These are phyloP conservation scores for Hypoxylon rubiginosum DNA, from an alignment of 2,329 filamentous ascomycete genomes.

Conservation along the genomic window DNA sequence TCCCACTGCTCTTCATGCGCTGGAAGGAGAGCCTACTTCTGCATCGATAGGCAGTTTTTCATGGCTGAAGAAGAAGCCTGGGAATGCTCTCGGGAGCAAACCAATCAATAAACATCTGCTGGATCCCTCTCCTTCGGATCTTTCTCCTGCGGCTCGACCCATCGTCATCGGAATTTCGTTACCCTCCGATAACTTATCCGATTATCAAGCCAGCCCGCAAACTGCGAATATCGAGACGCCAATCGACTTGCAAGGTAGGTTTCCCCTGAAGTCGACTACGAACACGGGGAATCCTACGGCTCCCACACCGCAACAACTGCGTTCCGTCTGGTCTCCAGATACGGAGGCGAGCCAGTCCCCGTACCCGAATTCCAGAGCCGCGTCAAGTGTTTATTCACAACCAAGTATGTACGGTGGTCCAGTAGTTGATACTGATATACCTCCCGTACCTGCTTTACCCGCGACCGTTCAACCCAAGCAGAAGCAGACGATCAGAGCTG, in stretches of 20 bases:
- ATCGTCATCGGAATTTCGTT: slow-evolving; percentile 80
- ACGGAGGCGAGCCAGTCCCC: slow-evolving; percentile 65
- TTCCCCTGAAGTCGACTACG: slow-evolving; percentile 40
- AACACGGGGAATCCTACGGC: slow-evolving; percentile 40
- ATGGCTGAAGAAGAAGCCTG: slow-evolving; percentile 64
- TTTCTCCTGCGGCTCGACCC: slow-evolving; percentile 77
- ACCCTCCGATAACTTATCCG: slow-evolving; percentile 64
- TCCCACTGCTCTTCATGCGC: slow-evolving; percentile 69
- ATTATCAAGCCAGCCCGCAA: slow-evolving; percentile 65
- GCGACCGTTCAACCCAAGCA: slow-evolving; percentile 56
- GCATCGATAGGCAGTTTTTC: slow-evolving; percentile 70
- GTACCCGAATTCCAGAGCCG: slow-evolving; percentile 58
- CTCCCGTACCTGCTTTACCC: slow-evolving; percentile 73
- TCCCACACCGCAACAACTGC: slow-evolving; percentile 55
- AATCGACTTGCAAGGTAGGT: slow-evolving; percentile 51
- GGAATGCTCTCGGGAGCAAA: slow-evolving; percentile 37
- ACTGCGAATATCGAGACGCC: slow-evolving; percentile 61
- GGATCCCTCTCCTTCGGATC: slow-evolving; percentile 56
- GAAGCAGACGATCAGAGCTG: slow-evolving; percentile 47
- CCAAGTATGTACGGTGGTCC: slow-evolving; percentile 56
- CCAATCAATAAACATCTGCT: slow-evolving; percentile 46
- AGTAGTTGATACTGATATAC: slow-evolving; percentile 56
- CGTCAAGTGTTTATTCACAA: slow-evolving; percentile 74
- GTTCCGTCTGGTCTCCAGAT: slow-evolving; percentile 72
- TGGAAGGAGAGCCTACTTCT: slow-evolving; percentile 68